Evolutionary conservation across 257 asterid species (phyloP).

Genomic region (Lithospermum erythrorhizon): DNA sequence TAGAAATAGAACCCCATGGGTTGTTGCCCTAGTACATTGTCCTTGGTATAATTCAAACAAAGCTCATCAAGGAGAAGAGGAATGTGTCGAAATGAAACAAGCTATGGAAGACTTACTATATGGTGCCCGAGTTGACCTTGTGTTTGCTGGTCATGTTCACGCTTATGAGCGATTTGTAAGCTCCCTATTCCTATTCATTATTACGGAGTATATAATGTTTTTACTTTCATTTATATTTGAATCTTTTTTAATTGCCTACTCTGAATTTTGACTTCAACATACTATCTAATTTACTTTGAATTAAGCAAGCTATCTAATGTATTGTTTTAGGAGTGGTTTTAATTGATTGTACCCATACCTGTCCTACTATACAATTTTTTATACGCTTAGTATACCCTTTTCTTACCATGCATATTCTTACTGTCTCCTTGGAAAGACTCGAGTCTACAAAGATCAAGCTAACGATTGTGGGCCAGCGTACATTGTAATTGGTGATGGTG

Average conservation of each 20-base stretch:
- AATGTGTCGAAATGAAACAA: constrained; percentile 43
- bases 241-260: no score
- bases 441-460: constrained; percentile 45
- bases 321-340: no score
- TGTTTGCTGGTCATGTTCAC: constrained; percentile 87
- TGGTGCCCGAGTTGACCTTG: constrained; percentile 47
- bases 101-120: constrained; percentile 60
- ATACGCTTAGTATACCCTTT: no score
- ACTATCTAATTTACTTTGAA: no score
- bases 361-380: no score
- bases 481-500: constrained; percentile 74
- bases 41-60: constrained; percentile 81
- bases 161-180: constrained; percentile 93
- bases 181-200: background rate
- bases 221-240: background rate
- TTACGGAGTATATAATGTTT: background rate
- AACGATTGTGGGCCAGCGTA: constrained; percentile 53
- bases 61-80: constrained; percentile 73
- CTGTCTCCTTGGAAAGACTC: constrained; percentile 20
- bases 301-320: no score
- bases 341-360: no score
- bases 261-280: background rate
- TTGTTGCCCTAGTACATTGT: constrained; percentile 50
- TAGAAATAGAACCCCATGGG: constrained; percentile 67
- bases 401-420: background rate